Conservation (phyloP, 805 yeast genomes). For the Metschnikowia gruessii region DNA sequence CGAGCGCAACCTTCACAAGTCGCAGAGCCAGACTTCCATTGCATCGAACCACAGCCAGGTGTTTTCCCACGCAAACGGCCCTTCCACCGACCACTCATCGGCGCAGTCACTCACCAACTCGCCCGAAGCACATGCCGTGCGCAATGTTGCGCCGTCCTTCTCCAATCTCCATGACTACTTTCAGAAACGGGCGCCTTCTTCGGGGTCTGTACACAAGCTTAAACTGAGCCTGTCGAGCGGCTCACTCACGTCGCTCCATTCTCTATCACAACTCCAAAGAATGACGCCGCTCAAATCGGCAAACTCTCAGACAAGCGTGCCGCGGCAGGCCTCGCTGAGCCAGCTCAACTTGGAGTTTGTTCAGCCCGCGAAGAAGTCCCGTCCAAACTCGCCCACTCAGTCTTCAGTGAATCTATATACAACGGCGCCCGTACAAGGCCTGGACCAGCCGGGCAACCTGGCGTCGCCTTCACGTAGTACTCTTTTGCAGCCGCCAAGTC, state of each 20-base stretch:
- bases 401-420: constrained; percentile 12
- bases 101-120: constrained; percentile 32
- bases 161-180: constrained; percentile 36
- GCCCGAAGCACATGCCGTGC: constrained; percentile 26
- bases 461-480: background rate
- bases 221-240: constrained; percentile 22
- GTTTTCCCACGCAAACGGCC: constrained; percentile 26
- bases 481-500: constrained; percentile 9
- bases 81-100: constrained; percentile 28
- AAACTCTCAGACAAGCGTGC: constrained; percentile 5
- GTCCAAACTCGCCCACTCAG: constrained; percentile 46
- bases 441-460: background rate
- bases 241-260: constrained; percentile 15
- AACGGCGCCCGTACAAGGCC: constrained; percentile 2
- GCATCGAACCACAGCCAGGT: constrained; percentile 22
- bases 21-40: constrained; percentile 28
- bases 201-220: constrained; percentile 24
- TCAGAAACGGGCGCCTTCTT: constrained; percentile 22
- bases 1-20: constrained; percentile 20
- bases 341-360: constrained; percentile 38
- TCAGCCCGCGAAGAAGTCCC: constrained; percentile 38
- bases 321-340: constrained; percentile 25
- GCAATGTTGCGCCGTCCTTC: constrained; percentile 24
- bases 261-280: constrained; percentile 27
- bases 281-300: constrained; percentile 43